Percentiles rank a stretch among this genome's conserved stretches.
Evolutionary conservation across 176 grass and related monocot genomes (phyloP).

Genomic region (Carex parvula): DNA sequence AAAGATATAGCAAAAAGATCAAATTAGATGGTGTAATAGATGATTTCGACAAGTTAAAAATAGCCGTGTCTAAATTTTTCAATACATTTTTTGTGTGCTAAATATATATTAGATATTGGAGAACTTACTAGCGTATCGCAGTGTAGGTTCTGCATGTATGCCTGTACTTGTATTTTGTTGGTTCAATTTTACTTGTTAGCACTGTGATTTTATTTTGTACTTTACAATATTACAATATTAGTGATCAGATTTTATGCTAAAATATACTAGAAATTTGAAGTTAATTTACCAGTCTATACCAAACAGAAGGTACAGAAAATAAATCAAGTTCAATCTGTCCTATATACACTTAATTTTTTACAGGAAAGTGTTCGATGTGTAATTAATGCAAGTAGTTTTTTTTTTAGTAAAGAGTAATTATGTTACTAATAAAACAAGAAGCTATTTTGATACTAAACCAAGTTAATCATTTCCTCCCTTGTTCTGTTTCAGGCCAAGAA

Average conservation of each 20-base stretch:
- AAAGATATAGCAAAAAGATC: no score
- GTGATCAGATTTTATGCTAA: neutral
- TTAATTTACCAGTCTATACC: neutral
- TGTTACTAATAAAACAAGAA: neutral
- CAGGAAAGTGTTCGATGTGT: neutral
- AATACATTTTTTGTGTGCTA: no score
- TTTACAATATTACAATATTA: no score
- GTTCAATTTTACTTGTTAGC: neutral
- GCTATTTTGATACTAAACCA: neutral
- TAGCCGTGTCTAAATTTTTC: no score
- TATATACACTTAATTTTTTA: neutral
- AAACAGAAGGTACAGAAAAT: neutral
- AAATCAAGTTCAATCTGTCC: neutral
- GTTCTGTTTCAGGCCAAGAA: neutral
- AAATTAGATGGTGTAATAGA: no score
- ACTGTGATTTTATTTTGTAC: neutral
- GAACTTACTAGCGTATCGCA: no score
- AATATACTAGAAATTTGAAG: neutral
- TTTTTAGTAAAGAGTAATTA: neutral
- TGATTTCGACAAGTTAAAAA: no score
- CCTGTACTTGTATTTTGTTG: neutral
- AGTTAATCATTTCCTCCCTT: neutral
- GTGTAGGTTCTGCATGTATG: no score
- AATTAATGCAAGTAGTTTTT: neutral
- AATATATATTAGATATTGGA: no score